phyloP scores from a whole-genome alignment of 2,329 filamentous ascomycete species.

The Paracoccidioides brasiliensis region DNA sequence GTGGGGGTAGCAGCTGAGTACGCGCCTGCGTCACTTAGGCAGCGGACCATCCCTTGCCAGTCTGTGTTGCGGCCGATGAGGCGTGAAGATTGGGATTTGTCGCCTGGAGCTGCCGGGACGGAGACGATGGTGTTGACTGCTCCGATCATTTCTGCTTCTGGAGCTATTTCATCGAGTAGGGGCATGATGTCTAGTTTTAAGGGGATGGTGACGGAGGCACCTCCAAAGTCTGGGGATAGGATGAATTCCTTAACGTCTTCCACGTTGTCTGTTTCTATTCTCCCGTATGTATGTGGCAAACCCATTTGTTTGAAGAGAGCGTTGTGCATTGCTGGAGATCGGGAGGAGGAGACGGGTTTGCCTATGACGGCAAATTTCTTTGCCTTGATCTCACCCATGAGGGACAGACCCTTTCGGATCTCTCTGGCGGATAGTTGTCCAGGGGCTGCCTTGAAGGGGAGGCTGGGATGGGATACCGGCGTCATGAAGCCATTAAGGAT shows the following conservation, averaged over 20 bases:
- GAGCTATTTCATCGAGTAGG: slow-evolving; percentile 65
- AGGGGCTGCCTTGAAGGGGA: slow-evolving; percentile 89
- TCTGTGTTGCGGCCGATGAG: slow-evolving; percentile 89
- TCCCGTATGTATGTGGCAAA: slow-evolving; percentile 69
- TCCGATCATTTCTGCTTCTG: slow-evolving; percentile 69
- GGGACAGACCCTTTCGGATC: slow-evolving; percentile 62
- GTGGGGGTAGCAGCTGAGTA: slow-evolving; percentile 27
- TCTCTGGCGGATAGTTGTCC: slow-evolving; percentile 85
- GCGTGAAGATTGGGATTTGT: slow-evolving; percentile 31
- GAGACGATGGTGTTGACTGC: slow-evolving; percentile 90
- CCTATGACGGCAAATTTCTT: slow-evolving; percentile 82
- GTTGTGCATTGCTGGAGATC: slow-evolving; percentile 85
- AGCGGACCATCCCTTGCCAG: slow-evolving; percentile 80
- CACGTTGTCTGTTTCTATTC: slow-evolving; percentile 58
- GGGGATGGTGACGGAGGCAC: slow-evolving; percentile 90
- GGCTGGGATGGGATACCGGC: slow-evolving; percentile 73
- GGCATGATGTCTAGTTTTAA: slow-evolving; percentile 80
- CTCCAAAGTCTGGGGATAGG: slow-evolving; percentile 63
- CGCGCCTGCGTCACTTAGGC: slow-evolving; percentile 57
- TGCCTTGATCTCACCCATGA: slow-evolving; percentile 64
- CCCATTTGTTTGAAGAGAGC: slow-evolving; percentile 62
- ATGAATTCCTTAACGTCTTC: slow-evolving; percentile 52
- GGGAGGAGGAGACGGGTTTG: slow-evolving; percentile 65
- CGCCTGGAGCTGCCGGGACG: slow-evolving; percentile 24
- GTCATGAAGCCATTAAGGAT: slow-evolving; percentile 89